Percentiles rank a stretch among this genome's conserved stretches.
Evolutionary conservation across 495 filamentous ascomycete species (phyloP).

Genomic region (Astrothelium macrocarpum): DNA sequence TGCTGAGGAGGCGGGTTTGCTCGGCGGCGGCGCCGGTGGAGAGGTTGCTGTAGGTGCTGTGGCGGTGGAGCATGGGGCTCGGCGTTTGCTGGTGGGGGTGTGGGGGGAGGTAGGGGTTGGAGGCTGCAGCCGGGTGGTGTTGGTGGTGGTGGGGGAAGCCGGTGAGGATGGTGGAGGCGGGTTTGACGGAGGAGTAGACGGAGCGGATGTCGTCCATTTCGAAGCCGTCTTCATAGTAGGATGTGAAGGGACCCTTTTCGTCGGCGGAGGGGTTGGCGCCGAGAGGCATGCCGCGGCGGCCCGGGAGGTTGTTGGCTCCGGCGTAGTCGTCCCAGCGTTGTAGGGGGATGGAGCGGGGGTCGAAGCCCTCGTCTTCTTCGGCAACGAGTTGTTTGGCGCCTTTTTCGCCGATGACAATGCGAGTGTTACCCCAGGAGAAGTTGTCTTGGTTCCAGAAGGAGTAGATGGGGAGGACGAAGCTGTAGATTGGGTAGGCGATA

Average conservation of each 20-base stretch:
- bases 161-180: slow-evolving; percentile 82
- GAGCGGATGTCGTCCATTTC: slow-evolving; percentile 98
- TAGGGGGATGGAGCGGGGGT: slow-evolving; percentile 84
- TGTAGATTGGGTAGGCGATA: slow-evolving; percentile 86
- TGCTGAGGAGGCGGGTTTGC: slow-evolving; percentile 49
- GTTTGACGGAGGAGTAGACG: slow-evolving; percentile 88
- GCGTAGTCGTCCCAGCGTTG: slow-evolving; percentile 98
- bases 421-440: slow-evolving; percentile 96
- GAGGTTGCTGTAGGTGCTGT: slow-evolving; percentile 31
- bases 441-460: slow-evolving; percentile 99
- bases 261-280: slow-evolving; percentile 54
- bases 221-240: slow-evolving; percentile 58
- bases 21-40: slow-evolving; percentile 20
- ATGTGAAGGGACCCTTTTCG: slow-evolving; percentile 33
- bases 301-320: slow-evolving; percentile 78
- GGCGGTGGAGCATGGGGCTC: slow-evolving; percentile 20
- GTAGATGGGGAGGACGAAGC: slow-evolving; percentile 84
- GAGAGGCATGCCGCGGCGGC: slow-evolving; percentile 61
- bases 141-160: slow-evolving; percentile 50
- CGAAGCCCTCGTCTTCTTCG: slow-evolving; percentile 76
- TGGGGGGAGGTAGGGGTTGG: no score
- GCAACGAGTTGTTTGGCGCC: slow-evolving; percentile 82
- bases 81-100: slow-evolving; percentile 18
- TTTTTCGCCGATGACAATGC: slow-evolving; percentile 90
- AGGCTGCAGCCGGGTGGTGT: slow-evolving; percentile 27